A percentile compares a stretch with the other conserved stretches of the same genome.
These are phyloP conservation scores for Cymbopogon flexuosus DNA, from an alignment of 202 grass and related monocot species.

Conservation along the genomic window DNA sequence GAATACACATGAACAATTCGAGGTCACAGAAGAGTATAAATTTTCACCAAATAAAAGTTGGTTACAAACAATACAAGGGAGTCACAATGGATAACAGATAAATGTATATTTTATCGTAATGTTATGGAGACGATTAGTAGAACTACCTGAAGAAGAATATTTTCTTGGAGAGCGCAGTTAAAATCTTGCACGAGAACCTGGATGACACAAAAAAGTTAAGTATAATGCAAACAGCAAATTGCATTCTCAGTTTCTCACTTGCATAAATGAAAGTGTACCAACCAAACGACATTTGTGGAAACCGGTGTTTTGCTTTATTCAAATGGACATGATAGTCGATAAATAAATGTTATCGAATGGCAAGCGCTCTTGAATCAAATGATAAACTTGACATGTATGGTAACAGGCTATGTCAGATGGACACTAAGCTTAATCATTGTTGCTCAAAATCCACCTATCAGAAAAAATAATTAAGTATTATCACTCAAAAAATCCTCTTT, in stretches of 20 bases:
- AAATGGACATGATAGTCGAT: background rate
- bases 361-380: constrained; percentile 24
- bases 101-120: background rate
- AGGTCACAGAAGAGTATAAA: background rate
- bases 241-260: constrained; percentile 1
- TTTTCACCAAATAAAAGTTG: constrained; percentile 5
- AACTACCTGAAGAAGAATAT: constrained; percentile 94
- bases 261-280: background rate
- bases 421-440: background rate
- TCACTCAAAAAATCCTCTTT: background rate
- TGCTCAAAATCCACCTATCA: background rate
- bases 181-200: constrained; percentile 95
- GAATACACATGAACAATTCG: background rate
- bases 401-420: background rate
- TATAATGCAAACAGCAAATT: background rate
- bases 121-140: background rate
- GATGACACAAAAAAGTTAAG: constrained; percentile 18
- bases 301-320: constrained; percentile 7
- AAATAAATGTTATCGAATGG: background rate
- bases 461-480: background rate
- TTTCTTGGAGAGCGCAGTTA: constrained; percentile 91
- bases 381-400: background rate
- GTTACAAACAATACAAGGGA: too few relatives aligned
- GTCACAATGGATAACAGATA: background rate
- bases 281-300: background rate